Evolutionary conservation across 148 eudicot species (phyloP).

Genomic region (Rhododendron vialii): DNA sequence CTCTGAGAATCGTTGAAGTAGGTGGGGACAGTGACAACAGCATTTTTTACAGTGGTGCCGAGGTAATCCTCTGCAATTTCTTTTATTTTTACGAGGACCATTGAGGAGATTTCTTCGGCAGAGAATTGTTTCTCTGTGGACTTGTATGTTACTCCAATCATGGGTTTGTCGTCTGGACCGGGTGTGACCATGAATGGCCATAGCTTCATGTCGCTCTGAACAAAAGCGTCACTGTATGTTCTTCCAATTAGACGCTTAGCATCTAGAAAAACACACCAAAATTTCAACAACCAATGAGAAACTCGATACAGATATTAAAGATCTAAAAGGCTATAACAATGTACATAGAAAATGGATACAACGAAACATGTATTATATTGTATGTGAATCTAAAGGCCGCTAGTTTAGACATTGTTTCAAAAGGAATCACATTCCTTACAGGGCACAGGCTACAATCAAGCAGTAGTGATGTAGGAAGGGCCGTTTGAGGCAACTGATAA

Average conservation of each 20-base stretch:
- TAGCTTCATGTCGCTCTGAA: neutral
- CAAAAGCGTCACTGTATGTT: neutral
- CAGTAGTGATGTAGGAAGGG: too few species aligned
- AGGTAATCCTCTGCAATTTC: conserved; percentile 3
- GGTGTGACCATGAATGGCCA: conserved; percentile 1
- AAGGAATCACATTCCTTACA: neutral
- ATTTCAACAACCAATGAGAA: neutral
- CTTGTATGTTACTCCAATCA: neutral
- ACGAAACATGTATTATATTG: neutral
- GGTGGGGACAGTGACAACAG: neutral
- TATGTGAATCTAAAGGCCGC: neutral
- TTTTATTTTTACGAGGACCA: neutral
- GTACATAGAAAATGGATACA: neutral
- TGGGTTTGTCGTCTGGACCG: neutral
- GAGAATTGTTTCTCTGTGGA: neutral
- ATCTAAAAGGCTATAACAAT: neutral
- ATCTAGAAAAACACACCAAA: neutral
- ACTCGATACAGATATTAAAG: neutral
- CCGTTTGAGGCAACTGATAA: neutral
- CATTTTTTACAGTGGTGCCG: neutral
- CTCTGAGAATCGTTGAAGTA: too few species aligned
- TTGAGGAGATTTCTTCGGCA: conserved; percentile 4
- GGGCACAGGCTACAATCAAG: too few species aligned
- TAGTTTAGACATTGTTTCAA: neutral
- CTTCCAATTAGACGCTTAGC: conserved; percentile 8